Conservation (phyloP, 768 basidiomycete genomes). For the Leucogyrophana mollusca region DNA sequence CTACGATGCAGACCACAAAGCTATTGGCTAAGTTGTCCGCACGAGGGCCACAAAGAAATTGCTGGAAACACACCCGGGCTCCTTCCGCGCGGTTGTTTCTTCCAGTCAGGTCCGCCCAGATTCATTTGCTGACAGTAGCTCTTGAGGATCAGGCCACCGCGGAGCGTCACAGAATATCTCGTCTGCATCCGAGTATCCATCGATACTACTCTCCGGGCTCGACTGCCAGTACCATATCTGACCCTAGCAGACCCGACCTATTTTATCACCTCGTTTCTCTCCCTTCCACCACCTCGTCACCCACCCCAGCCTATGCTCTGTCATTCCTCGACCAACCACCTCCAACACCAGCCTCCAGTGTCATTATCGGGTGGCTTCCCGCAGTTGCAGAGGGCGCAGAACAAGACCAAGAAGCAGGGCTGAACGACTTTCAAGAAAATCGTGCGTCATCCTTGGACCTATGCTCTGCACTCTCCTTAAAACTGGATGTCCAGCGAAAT, state of each 20-base stretch:
- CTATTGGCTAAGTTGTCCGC: too few relatives aligned
- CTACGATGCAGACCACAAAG: too few relatives aligned
- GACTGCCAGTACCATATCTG: conserved; percentile 28
- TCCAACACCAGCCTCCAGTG: conserved; percentile 41
- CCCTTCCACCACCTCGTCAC: conserved; percentile 39
- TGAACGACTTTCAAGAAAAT: conserved; percentile 75
- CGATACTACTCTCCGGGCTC: not conserved
- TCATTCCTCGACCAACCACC: conserved; percentile 58
- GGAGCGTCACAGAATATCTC: too few relatives aligned
- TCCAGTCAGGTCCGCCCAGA: too few relatives aligned
- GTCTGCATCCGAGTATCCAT: not conserved
- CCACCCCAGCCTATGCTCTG: conserved; percentile 56
- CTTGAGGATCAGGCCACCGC: too few relatives aligned
- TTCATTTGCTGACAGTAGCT: too few relatives aligned
- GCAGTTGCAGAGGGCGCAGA: conserved; percentile 35
- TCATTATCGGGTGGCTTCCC: conserved; percentile 72
- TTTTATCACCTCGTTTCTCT: conserved; percentile 66
- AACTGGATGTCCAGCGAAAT: conserved; percentile 56
- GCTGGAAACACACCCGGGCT: too few relatives aligned
- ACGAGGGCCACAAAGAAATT: too few relatives aligned
- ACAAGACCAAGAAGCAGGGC: conserved; percentile 42
- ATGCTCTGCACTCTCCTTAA: not conserved
- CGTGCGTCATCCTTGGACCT: conserved; percentile 39
- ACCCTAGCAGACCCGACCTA: conserved; percentile 62
- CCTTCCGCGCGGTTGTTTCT: too few relatives aligned